Evolutionary conservation across 805 yeast genomes (phyloP), one percentile per base, ranked within the genome.

Genomic region (Yarrowia sp.): DNA sequence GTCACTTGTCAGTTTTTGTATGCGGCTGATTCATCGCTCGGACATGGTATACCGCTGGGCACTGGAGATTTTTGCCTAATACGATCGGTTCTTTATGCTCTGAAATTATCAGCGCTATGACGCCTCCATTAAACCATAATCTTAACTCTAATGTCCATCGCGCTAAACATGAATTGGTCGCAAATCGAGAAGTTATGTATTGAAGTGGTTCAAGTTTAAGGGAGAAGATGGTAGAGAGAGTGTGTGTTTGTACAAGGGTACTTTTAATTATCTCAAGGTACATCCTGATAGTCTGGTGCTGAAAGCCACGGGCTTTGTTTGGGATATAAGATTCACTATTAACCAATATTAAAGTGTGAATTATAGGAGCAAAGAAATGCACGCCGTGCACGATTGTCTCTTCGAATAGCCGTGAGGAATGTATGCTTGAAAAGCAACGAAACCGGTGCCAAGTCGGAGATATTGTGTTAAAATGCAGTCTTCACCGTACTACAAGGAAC

Each of bases 361-460:
- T 14, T 48, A 48, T 48, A 17, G 14, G 54, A 48, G 54, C 54
- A 48, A 48, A 48, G 19, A 32, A 8, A 48, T 24, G 54, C 54
- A 48, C 54, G 54, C 54, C 54, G 54, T 48, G 54, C 54, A 21
- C 54, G 7, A 21, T 9, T 32, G 26, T 11, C 11, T 21, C 54
- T 48, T 8, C 11, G 10, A 48, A 48, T 48, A 48, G 38, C 54
- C 54, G 54, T 38, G 54, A 48, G 54, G 54, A 48, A 48, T 48
- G 54, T 48, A 14, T 16, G 3, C 35, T 2, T 22, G 5, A 10
- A 10, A 30, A 30, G 52, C 26, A 30, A 48, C 35, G 19, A 48
- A n/a, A 19, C 38, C 28, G 38, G 38, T 32, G 38, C 38, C 38
- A 48, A 32, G 54, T 30, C 52, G 54, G 38, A 14, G 38, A 32